A percentile compares a stretch with the other conserved stretches of the same genome.
Conservation (phyloP, 108 stramenopile genomes). For the Cyclostephanos invisitatus region DNA sequence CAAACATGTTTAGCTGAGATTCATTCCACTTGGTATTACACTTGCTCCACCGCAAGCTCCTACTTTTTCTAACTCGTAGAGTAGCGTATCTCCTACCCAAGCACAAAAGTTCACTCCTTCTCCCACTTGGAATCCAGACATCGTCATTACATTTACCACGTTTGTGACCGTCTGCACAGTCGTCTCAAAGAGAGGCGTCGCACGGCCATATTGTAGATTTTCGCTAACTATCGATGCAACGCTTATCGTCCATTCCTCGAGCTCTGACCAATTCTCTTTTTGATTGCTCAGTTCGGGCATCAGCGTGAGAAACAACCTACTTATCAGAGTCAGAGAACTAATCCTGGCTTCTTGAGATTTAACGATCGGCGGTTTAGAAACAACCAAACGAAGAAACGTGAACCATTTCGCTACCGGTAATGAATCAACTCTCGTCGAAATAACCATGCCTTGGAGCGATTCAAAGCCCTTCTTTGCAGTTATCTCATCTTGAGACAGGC, state of each 20-base stretch:
- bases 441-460: constrained; percentile 60
- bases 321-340: constrained; percentile 61
- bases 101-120: constrained; percentile 55
- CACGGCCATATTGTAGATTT: constrained; percentile 68
- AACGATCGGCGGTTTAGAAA: constrained; percentile 54
- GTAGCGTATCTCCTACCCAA: constrained; percentile 78
- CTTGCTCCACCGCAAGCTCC: constrained; percentile 60
- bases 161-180: constrained; percentile 75
- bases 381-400: constrained; percentile 57
- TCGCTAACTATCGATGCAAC: constrained; percentile 56
- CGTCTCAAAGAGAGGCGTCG: constrained; percentile 62
- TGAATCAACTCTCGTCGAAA: constrained; percentile 58
- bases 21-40: constrained; percentile 1
- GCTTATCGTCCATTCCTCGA: constrained; percentile 63
- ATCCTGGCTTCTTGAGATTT: constrained; percentile 49
- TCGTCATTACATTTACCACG: constrained; percentile 59
- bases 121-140: constrained; percentile 57
- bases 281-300: constrained; percentile 44
- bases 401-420: constrained; percentile 74
- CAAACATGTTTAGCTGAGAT: not conserved
- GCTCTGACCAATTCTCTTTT: constrained; percentile 62
- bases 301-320: constrained; percentile 62
- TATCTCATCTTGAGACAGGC: constrained; percentile 52
- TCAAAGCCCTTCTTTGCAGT: constrained; percentile 63
- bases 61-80: constrained; percentile 64